Conservation (phyloP, 306 rosid genomes). For the Luffa aegyptiaca region DNA sequence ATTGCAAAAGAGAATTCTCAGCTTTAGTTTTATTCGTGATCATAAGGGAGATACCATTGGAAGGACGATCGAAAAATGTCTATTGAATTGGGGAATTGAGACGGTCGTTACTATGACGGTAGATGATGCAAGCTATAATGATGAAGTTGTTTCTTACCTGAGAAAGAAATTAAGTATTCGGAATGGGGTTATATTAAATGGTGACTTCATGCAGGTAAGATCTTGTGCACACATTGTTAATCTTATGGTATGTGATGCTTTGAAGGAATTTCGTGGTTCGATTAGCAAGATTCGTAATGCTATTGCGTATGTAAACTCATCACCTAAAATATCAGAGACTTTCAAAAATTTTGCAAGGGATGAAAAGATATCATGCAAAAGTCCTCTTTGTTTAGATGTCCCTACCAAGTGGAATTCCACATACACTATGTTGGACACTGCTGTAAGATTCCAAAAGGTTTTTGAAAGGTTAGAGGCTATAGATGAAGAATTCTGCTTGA, state of each 20-base stretch:
- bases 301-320: background rate
- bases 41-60: background rate
- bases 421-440: slow-evolving; percentile 2
- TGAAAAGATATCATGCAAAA: background rate
- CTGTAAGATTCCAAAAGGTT: background rate
- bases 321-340: background rate
- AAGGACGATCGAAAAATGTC: background rate
- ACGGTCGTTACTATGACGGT: background rate
- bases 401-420: slow-evolving; percentile 1
- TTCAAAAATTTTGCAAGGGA: background rate
- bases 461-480: background rate
- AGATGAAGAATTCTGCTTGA: background rate
- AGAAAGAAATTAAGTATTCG: background rate
- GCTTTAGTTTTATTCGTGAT: background rate
- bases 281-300: background rate
- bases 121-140: background rate
- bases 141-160: background rate
- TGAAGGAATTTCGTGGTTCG: background rate
- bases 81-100: background rate
- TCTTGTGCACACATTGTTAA: background rate
- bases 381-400: background rate
- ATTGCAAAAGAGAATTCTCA: background rate
- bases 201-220: background rate
- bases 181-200: background rate
- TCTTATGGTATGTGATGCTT: background rate